Conservation (phyloP, 2,329 filamentous ascomycete genomes). For the Monilinia aucupariae region DNA sequence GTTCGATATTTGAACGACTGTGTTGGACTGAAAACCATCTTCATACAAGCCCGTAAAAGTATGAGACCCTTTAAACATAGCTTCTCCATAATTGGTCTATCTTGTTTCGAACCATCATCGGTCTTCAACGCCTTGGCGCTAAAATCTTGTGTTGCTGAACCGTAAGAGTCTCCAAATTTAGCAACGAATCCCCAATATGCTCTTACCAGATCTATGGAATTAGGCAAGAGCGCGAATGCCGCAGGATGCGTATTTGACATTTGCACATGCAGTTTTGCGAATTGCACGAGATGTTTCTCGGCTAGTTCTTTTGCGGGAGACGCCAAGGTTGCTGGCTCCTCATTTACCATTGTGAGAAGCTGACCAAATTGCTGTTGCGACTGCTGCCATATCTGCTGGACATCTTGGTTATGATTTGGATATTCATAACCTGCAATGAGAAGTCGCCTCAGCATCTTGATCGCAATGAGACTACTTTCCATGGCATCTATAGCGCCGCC, state of each 20-base stretch:
- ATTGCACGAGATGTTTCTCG: conserved; percentile 83
- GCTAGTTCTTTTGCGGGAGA: conserved; percentile 54
- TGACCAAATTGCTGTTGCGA: conserved; percentile 73
- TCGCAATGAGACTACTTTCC: conserved; percentile 68
- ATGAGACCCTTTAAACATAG: conserved; percentile 78
- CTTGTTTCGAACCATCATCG: conserved; percentile 45
- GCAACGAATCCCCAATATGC: conserved; percentile 82
- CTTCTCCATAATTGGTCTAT: conserved; percentile 66
- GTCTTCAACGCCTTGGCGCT: conserved; percentile 41
- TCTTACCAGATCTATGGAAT: conserved; percentile 68
- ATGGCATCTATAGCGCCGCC: conserved; percentile 57
- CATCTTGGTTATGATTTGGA: conserved; percentile 71
- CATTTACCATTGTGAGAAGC: conserved; percentile 60
- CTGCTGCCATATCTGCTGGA: conserved; percentile 74
- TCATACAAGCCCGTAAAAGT: conserved; percentile 74
- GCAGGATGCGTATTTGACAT: conserved; percentile 76
- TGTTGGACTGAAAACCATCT: conserved; percentile 74
- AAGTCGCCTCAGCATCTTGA: conserved; percentile 76
- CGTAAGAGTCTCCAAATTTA: conserved; percentile 69
- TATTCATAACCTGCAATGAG: conserved; percentile 77
- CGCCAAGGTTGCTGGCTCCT: conserved; percentile 49
- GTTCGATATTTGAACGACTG: conserved; percentile 81
- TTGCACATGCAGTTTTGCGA: conserved; percentile 84
- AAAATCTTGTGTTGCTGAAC: conserved; percentile 39
- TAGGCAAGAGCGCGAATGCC: conserved; percentile 76